phyloP scores from a whole-genome alignment of 2,329 filamentous ascomycete genomes.

The Exophiala calicioides region DNA sequence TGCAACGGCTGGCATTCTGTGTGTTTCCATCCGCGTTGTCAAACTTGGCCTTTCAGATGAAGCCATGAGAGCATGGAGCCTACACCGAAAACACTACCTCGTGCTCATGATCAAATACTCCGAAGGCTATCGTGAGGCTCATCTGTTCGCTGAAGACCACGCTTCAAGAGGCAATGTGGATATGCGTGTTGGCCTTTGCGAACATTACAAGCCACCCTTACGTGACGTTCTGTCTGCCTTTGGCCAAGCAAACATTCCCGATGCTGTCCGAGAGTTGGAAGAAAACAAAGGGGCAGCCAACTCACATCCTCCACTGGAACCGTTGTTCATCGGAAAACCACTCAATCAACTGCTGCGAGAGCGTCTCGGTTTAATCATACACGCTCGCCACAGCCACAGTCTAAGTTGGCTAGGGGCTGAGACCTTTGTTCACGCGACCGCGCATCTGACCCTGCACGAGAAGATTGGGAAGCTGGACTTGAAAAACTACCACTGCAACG shows the following conservation, averaged over 20 bases:
- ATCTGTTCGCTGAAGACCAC: conserved; percentile 48
- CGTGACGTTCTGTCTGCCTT: conserved; percentile 58
- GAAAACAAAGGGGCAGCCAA: conserved; percentile 2
- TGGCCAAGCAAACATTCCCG: conserved; percentile 26
- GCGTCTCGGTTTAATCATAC: conserved; percentile 64
- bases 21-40: conserved; percentile 67
- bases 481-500: conserved; percentile 19
- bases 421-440: conserved; percentile 54
- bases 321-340: conserved; percentile 71
- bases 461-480: conserved; percentile 5
- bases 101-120: conserved; percentile 70
- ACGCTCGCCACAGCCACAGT: conserved; percentile 54
- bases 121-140: conserved; percentile 61
- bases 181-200: conserved; percentile 70
- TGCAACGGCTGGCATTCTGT: conserved; percentile 54
- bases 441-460: conserved; percentile 40
- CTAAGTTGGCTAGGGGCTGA: conserved; percentile 71
- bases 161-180: conserved; percentile 42
- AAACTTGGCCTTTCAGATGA: conserved; percentile 74
- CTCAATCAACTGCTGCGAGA: conserved; percentile 68
- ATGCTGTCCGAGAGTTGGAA: background rate
- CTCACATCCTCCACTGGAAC: conserved; percentile 50
- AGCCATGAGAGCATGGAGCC: conserved; percentile 73
- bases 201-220: conserved; percentile 69
- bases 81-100: conserved; percentile 67